Conservation (phyloP, 1,139 yeast species). For the Magnusiomyces starmeri region DNA sequence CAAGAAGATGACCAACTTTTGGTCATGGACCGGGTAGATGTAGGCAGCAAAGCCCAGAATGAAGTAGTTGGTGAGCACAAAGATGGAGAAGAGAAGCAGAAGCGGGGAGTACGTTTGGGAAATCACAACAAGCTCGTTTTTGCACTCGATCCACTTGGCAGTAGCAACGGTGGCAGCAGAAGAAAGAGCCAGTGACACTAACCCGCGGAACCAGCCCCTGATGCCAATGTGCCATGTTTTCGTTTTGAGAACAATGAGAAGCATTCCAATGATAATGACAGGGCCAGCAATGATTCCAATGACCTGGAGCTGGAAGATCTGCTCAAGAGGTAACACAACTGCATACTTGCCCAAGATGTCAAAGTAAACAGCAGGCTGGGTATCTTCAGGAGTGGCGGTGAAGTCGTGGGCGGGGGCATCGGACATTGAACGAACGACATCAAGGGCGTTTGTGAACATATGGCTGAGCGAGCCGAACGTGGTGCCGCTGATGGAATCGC, state of each 20-base stretch:
- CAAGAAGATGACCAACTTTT: conserved; percentile 58
- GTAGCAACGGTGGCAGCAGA: conserved; percentile 35
- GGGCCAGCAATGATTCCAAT: conserved; percentile 50
- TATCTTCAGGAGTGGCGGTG: conserved; percentile 25
- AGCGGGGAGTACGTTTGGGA: conserved; percentile 48
- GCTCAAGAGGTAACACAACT: conserved; percentile 45
- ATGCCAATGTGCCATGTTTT: conserved; percentile 42
- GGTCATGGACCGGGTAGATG: conserved; percentile 58
- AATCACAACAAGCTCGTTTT: conserved; percentile 55
- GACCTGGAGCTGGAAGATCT: conserved; percentile 44
- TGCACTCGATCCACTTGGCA: conserved; percentile 33
- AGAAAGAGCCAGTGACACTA: conserved; percentile 47
- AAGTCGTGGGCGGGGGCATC: conserved; percentile 36
- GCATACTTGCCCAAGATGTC: conserved; percentile 53
- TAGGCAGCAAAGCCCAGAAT: conserved; percentile 47
- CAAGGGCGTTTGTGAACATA: conserved; percentile 68
- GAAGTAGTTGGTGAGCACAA: conserved; percentile 49
- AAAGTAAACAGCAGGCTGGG: conserved; percentile 48
- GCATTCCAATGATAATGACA: conserved; percentile 42
- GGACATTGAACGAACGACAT: conserved; percentile 43
- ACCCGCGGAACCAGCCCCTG: conserved; percentile 48
- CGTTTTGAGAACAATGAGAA: conserved; percentile 42
- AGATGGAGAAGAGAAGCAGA: conserved; percentile 39
- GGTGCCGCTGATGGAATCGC: conserved; percentile 62
- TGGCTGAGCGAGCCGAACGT: conserved; percentile 68